Evolutionary conservation across 208 protist genomes (phyloP).

Genomic region (Leishmania mexicana): DNA sequence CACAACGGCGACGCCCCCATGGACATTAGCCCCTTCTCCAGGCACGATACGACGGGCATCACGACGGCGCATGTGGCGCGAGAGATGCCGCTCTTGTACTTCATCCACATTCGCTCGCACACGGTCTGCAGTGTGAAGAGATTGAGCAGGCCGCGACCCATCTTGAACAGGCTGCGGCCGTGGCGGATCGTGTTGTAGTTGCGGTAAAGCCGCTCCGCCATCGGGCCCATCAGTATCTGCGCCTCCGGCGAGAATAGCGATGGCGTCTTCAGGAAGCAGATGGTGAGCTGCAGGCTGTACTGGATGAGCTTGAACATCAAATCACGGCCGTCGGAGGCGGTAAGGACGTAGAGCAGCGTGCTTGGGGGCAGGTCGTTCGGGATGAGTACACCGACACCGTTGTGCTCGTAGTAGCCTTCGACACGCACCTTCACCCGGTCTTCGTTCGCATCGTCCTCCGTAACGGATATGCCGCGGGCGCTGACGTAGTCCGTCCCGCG

Average conservation of each 20-base stretch:
- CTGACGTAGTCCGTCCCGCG: constrained; percentile 21
- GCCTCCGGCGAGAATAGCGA: constrained; percentile 66
- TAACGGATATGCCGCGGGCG: constrained; percentile 16
- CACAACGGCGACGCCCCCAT: constrained; percentile 13
- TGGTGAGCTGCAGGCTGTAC: constrained; percentile 74
- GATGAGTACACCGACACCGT: constrained; percentile 56
- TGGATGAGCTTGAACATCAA: constrained; percentile 84
- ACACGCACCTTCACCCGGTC: constrained; percentile 77
- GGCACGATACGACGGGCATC: constrained; percentile 25
- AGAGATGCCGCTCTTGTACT: constrained; percentile 46
- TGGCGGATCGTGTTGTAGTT: constrained; percentile 91
- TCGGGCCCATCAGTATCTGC: constrained; percentile 43
- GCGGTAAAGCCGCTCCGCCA: constrained; percentile 68
- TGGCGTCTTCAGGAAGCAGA: constrained; percentile 73
- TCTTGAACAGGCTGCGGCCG: constrained; percentile 85
- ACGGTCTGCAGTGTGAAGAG: constrained; percentile 74
- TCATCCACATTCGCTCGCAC: constrained; percentile 60
- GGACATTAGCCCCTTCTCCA: constrained; percentile 15
- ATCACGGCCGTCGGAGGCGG: constrained; percentile 84
- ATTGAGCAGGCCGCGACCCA: constrained; percentile 80
- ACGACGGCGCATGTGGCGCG: constrained; percentile 16
- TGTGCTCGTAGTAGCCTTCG: constrained; percentile 72
- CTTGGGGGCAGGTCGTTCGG: constrained; percentile 82
- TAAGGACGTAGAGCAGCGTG: constrained; percentile 85
- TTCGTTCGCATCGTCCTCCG: constrained; percentile 42